phyloP scores from a whole-genome alignment of 2,329 filamentous ascomycete species.

The Colletotrichum sp. region DNA sequence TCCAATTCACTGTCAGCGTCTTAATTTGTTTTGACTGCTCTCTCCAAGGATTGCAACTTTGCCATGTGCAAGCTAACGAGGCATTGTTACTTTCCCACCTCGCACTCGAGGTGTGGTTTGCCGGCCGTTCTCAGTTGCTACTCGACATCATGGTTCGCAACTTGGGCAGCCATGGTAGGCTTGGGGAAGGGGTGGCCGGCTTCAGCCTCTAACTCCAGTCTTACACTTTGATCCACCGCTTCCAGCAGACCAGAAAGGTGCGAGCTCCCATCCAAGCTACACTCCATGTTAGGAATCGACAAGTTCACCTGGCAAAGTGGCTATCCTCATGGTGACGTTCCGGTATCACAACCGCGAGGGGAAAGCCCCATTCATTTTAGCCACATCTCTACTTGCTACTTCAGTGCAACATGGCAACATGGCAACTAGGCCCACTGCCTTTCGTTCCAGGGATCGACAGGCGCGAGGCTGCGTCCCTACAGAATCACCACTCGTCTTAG shows the following conservation, averaged over 20 bases:
- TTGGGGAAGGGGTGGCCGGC: not conserved
- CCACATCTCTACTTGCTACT: not conserved
- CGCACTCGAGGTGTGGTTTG: not conserved
- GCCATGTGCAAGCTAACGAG: not conserved
- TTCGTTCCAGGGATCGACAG: not conserved
- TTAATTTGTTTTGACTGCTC: not conserved
- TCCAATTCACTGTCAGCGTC: not conserved
- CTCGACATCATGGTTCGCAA: not conserved
- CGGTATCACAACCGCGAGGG: not conserved
- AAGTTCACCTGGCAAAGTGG: not conserved
- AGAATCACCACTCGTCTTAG: not conserved
- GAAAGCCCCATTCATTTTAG: not conserved
- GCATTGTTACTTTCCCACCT: not conserved
- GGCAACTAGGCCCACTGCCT: not conserved
- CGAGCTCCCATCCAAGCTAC: not conserved
- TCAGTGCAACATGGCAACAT: not conserved
- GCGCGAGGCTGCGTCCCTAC: no score
- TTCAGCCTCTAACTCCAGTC: not conserved
- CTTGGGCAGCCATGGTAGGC: not conserved
- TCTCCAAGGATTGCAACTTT: not conserved
- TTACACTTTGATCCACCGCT: not conserved
- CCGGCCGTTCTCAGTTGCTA: no score
- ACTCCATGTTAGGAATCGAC: not conserved
- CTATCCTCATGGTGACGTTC: not conserved
- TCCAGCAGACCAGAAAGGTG: not conserved